phyloP scores from a whole-genome alignment of 345 rosid genomes.

The Brassica rapa region DNA sequence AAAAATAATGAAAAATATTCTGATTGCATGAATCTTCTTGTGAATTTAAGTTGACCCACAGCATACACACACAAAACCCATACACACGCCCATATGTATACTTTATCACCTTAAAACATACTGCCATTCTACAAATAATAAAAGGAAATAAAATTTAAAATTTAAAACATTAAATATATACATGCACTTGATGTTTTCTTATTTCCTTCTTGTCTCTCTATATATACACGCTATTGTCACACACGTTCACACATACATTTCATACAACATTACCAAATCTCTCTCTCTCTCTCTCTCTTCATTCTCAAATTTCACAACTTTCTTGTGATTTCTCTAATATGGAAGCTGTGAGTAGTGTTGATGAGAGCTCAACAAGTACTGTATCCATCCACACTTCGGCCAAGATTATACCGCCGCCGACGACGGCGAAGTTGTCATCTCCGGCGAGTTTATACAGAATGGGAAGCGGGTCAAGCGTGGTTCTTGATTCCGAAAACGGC shows the following conservation, averaged over 20 bases:
- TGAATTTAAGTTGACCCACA: constrained; percentile 38
- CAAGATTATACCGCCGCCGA: not conserved
- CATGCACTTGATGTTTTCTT: constrained; percentile 38
- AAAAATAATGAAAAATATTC: not conserved
- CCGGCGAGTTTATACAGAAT: constrained; percentile 49
- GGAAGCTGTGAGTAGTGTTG: constrained; percentile 26
- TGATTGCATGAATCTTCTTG: constrained; percentile 18
- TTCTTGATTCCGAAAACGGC: constrained; percentile 60
- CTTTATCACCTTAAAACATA: constrained; percentile 17
- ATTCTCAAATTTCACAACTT: constrained; percentile 19
- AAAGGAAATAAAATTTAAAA: not conserved
- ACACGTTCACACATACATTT: constrained; percentile 29
- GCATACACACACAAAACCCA: constrained; percentile 22
- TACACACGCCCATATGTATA: constrained; percentile 32
- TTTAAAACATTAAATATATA: constrained; percentile 7
- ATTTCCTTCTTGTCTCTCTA: constrained; percentile 31
- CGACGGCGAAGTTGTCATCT: constrained; percentile 22
- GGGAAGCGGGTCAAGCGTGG: constrained; percentile 61
- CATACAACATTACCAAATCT: constrained; percentile 3
- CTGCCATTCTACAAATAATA: not conserved
- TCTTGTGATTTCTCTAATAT: constrained; percentile 24
- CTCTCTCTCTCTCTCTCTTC: constrained; percentile 26
- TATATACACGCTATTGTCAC: constrained; percentile 20
- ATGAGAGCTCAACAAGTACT: constrained; percentile 29
- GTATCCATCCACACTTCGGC: constrained; percentile 4